These are phyloP conservation scores for Phytophthora sp. DNA, from an alignment of 352 stramenopile genomes.

Conservation along the genomic window DNA sequence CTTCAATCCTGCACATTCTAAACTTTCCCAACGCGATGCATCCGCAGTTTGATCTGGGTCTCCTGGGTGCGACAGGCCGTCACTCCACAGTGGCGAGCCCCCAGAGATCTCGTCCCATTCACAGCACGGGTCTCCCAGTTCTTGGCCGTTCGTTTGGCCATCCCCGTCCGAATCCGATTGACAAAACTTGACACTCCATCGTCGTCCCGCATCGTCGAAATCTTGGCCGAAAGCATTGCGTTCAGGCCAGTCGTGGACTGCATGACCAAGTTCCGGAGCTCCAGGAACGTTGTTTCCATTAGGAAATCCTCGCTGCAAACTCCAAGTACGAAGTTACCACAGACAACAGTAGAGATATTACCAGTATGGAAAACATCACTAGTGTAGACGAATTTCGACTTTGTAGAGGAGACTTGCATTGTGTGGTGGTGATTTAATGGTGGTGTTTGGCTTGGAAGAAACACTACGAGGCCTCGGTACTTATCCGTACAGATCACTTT, in stretches of 20 bases:
- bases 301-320: no score
- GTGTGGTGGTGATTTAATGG: neutral
- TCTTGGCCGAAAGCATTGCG: constrained; percentile 24
- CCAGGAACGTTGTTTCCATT: constrained; percentile 29
- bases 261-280: constrained; percentile 18
- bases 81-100: constrained; percentile 5
- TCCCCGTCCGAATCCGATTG: constrained; percentile 19
- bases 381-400: no score
- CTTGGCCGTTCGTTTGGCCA: constrained; percentile 3
- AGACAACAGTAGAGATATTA: no score
- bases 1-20: no score
- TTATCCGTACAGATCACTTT: neutral
- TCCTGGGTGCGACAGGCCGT: constrained; percentile 13
- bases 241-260: neutral
- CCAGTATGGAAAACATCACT: no score
- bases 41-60: no score
- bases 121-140: neutral
- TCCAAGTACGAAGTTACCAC: no score
- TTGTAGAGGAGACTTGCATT: no score
- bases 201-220: constrained; percentile 6
- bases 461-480: neutral
- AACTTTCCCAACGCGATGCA: no score
- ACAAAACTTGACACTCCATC: constrained; percentile 29
- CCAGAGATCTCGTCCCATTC: neutral
- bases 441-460: neutral